Base-by-base conservation (phyloP, 2,329 filamentous ascomycete genomes). In the Venturia carpophila region DNA sequence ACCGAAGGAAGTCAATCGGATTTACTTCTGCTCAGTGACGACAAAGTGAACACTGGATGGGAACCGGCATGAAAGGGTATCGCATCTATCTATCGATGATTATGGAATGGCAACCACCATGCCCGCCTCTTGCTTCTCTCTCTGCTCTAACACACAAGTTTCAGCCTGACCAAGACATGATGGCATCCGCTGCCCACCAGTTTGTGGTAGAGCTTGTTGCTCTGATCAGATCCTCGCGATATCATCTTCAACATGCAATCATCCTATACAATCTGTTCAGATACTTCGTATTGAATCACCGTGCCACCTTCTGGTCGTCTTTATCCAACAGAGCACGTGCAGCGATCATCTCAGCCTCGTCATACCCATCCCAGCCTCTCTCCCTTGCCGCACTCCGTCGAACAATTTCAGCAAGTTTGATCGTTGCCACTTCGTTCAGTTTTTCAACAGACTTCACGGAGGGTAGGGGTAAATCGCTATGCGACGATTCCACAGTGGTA, bases 341-440 rank as follows among this genome's bases (percentile, higher is more conserved):
- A 15, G 90, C 90, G 70, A 84, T 83, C 62, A 95, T 77, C 73
- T 95, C 90, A 3, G 83, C 82, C 71, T 83, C 79, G 66, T 88
- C 84, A 74, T 90, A 93, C 10, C 90, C 90, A 71, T 84, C 81
- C 87, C 89, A 92, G 21, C 84, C 83, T 68, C 80, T 80, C 74
- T 91, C 84, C 66, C 83, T 79, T 62, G 82, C 79, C 43, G 80
- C 77, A 72, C 83, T 80, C 67, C 83, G 83, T 67, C 88, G 82
- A 67, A 92, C 84, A 70, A 94, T 92, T 73, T 93, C 89, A 0
- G 84, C 83, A 17, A 95, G 81, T 75, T 91, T 92, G 66, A 81
- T 79, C 0, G 89, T 93, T 27, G 91, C 89, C 66, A 84, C 75
- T 73, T 90, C 83, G 69, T 91, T 88, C 61, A 95, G 80, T 70